Conservation (phyloP, 2,329 filamentous ascomycete genomes). For the Colletotrichum noveboracense region DNA sequence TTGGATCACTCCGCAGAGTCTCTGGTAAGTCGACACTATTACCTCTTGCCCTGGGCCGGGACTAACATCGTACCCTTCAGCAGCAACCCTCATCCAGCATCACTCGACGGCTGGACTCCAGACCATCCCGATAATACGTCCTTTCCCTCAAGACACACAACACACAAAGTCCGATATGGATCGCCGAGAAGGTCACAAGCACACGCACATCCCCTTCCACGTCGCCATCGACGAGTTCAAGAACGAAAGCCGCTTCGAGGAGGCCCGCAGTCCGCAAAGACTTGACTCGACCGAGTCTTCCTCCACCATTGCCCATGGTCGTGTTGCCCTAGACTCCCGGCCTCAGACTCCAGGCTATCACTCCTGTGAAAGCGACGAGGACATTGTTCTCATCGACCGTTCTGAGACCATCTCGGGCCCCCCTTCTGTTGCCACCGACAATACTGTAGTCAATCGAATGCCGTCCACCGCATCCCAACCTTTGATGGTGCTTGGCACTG, state of each 20-base stretch:
- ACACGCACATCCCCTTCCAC: neutral
- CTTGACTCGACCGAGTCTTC: constrained; percentile 5
- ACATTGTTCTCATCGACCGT: neutral
- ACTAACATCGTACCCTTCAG: neutral
- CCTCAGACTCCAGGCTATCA: neutral
- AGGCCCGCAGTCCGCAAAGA: constrained; percentile 5
- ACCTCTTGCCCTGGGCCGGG: neutral
- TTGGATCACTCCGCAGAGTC: neutral
- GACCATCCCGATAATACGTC: neutral
- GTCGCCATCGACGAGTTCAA: neutral
- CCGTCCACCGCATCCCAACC: neutral
- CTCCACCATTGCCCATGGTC: neutral
- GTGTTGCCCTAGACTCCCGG: neutral
- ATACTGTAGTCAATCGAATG: neutral
- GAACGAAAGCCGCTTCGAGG: neutral
- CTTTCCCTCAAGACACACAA: neutral
- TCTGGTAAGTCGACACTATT: neutral
- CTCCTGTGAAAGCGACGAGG: neutral
- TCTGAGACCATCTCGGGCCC: neutral
- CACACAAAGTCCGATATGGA: neutral
- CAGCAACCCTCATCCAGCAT: neutral
- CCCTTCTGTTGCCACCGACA: neutral
- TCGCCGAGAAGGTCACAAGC: neutral
- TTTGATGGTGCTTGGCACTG: neutral
- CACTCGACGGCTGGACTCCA: neutral